These are phyloP conservation scores for Paraphaeosphaeria sporulosa DNA, from an alignment of 2,329 filamentous ascomycete genomes.

Conservation along the genomic window DNA sequence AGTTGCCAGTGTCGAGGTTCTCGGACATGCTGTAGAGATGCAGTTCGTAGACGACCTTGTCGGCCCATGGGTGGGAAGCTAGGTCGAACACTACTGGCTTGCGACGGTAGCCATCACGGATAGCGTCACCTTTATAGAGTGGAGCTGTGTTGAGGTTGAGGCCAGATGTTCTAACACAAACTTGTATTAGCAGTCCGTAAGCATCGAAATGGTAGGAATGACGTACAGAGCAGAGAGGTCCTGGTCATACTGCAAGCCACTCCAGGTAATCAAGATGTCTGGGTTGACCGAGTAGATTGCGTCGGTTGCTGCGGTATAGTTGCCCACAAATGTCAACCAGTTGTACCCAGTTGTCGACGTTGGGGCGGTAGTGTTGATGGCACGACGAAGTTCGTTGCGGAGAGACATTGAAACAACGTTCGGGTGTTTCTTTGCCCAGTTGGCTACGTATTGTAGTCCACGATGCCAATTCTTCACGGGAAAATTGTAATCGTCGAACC, in stretches of 20 bases:
- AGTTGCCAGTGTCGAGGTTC: conserved; percentile 54
- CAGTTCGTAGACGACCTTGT: conserved; percentile 68
- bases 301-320: conserved; percentile 57
- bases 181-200: not conserved
- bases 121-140: conserved; percentile 51
- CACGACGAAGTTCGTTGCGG: conserved; percentile 63
- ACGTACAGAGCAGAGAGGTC: conserved; percentile 54
- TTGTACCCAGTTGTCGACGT: conserved; percentile 34
- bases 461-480: conserved; percentile 62
- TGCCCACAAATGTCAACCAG: conserved; percentile 44
- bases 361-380: conserved; percentile 32
- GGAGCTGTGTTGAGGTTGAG: conserved; percentile 48
- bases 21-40: conserved; percentile 61
- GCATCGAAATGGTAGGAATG: not conserved
- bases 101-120: conserved; percentile 53
- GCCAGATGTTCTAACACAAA: conserved; percentile 36
- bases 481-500: conserved; percentile 65
- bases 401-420: conserved; percentile 65
- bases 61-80: conserved; percentile 54
- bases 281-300: conserved; percentile 62
- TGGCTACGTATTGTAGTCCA: conserved; percentile 61
- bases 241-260: conserved; percentile 62
- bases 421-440: conserved; percentile 57
- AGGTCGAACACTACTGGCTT: conserved; percentile 58
- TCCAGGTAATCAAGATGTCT: conserved; percentile 62